Conservation (phyloP, 208 protist genomes). For the Novymonas esmeraldas region DNA sequence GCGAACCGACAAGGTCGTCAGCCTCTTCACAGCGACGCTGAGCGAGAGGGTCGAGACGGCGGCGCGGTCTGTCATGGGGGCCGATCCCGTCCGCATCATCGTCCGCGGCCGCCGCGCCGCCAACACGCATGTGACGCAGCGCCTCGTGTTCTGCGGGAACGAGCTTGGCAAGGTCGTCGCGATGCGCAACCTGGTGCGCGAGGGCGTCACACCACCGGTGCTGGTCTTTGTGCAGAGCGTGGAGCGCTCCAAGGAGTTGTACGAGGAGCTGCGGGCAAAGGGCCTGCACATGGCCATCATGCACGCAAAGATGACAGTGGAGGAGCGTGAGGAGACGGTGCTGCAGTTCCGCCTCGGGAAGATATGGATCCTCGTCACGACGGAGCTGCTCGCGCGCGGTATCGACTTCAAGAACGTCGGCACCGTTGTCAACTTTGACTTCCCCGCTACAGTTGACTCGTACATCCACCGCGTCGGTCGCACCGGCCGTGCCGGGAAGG, state of each 20-base stretch:
- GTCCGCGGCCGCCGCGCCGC: constrained; percentile 86
- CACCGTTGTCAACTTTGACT: constrained; percentile 99
- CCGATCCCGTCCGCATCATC: constrained; percentile 93
- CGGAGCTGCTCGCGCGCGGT: constrained; percentile 97
- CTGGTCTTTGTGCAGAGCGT: constrained; percentile 98
- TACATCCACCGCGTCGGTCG: constrained; percentile 98
- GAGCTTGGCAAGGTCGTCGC: constrained; percentile 97
- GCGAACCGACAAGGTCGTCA: constrained; percentile 69
- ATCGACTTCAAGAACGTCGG: constrained; percentile 98
- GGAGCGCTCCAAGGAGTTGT: constrained; percentile 96
- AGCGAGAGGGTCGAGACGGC: constrained; percentile 90
- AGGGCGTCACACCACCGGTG: constrained; percentile 95
- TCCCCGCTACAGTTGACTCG: constrained; percentile 92
- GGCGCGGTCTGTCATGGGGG: constrained; percentile 87
- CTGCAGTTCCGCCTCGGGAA: constrained; percentile 95
- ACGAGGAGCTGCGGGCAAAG: constrained; percentile 93
- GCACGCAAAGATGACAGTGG: constrained; percentile 87
- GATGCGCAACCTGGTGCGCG: constrained; percentile 93
- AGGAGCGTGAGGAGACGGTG: constrained; percentile 94
- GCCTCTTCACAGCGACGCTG: constrained; percentile 96
- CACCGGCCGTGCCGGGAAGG: constrained; percentile 88
- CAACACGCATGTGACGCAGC: constrained; percentile 84
- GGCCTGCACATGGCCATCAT: constrained; percentile 90
- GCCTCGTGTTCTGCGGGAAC: constrained; percentile 95
- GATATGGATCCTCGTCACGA: constrained; percentile 97